Percentiles rank a stretch among this genome's conserved stretches.
Evolutionary conservation across 306 rosid genomes (phyloP).

Genomic region (Pachyrhizus erosus): DNA sequence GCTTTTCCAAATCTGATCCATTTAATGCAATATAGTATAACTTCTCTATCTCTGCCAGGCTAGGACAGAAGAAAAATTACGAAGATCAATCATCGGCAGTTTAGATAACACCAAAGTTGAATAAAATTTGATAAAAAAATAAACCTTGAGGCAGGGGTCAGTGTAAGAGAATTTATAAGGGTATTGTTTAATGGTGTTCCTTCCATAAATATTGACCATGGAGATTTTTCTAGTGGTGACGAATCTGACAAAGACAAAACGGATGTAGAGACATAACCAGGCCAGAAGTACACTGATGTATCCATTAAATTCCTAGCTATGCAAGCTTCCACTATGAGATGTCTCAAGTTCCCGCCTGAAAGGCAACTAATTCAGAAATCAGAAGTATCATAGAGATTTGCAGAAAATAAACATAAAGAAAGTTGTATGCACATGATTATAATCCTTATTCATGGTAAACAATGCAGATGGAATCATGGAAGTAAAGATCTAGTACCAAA

Average conservation of each 20-base stretch:
- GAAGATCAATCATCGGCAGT: slow-evolving; percentile 44
- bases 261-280: slow-evolving; percentile 67
- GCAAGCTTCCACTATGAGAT: slow-evolving; percentile 88
- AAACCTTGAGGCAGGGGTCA: slow-evolving; percentile 79
- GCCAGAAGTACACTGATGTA: slow-evolving; percentile 75
- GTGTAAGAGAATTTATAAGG: slow-evolving; percentile 60
- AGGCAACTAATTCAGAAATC: slow-evolving; percentile 43
- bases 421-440: slow-evolving; percentile 23
- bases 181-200: slow-evolving; percentile 67
- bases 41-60: slow-evolving; percentile 79
- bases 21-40: slow-evolving; percentile 68
- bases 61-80: slow-evolving; percentile 50
- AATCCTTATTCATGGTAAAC: slow-evolving; percentile 22
- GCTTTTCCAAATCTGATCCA: slow-evolving; percentile 74
- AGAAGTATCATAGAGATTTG: slow-evolving; percentile 36
- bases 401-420: slow-evolving; percentile 18
- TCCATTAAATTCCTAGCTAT: slow-evolving; percentile 74
- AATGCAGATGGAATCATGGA: slow-evolving; percentile 31
- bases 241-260: slow-evolving; percentile 53
- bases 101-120: slow-evolving; percentile 36
- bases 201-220: slow-evolving; percentile 78
- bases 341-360: slow-evolving; percentile 82
- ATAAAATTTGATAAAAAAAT: slow-evolving; percentile 20
- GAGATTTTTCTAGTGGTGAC: slow-evolving; percentile 60
- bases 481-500: slow-evolving; percentile 31